Evolutionary conservation across 2,329 filamentous ascomycete genomes (phyloP).

Genomic region (Fusarium siculi): DNA sequence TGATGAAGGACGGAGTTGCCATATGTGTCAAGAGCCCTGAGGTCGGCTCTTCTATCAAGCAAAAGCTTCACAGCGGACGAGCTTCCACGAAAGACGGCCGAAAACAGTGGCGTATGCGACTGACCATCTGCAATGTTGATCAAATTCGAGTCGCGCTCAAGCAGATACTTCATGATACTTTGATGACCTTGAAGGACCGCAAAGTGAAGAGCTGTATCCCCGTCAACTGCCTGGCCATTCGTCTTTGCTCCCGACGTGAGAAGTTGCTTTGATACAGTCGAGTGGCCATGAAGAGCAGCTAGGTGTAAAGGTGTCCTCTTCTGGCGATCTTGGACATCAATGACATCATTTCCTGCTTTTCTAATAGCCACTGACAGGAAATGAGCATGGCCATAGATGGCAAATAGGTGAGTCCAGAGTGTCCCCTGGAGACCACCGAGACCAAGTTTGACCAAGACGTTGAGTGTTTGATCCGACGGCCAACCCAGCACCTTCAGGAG

Average conservation of each 20-base stretch:
- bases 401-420: neutral
- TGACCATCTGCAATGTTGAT: neutral
- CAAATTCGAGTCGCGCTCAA: neutral
- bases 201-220: conserved; percentile 1
- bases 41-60: neutral
- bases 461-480: neutral
- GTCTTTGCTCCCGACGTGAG: neutral
- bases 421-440: neutral
- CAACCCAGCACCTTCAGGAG: neutral
- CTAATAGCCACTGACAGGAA: neutral
- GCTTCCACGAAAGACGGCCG: neutral
- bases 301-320: neutral
- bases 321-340: neutral
- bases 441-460: neutral
- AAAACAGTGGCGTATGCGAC: neutral
- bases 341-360: neutral
- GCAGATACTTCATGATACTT: neutral
- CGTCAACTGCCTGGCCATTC: neutral
- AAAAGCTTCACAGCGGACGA: neutral
- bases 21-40: neutral
- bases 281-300: neutral
- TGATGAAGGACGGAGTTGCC: neutral
- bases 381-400: neutral
- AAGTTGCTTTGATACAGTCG: neutral
- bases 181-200: neutral